phyloP scores from a whole-genome alignment of 192 early-diverging fungal genomes.

The Rhizoclosmatium globosum region DNA sequence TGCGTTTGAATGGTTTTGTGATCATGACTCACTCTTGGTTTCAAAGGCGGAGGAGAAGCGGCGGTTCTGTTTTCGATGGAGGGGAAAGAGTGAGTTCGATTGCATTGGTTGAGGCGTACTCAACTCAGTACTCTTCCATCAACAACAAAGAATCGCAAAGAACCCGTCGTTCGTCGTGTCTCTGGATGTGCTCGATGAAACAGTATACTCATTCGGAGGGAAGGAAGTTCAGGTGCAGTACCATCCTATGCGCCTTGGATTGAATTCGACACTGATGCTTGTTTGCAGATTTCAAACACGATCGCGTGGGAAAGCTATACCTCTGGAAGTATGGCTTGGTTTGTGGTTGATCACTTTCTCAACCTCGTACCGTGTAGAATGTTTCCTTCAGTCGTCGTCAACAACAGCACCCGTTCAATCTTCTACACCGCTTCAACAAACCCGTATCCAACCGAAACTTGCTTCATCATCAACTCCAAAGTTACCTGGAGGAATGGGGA shows the following conservation, averaged over 20 bases:
- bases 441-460: background rate
- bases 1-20: too few relatives aligned
- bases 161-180: background rate
- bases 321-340: conserved; percentile 5
- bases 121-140: too few relatives aligned
- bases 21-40: too few relatives aligned
- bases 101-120: background rate
- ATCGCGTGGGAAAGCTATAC: conserved; percentile 16
- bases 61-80: background rate
- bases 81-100: conserved; percentile 11
- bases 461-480: background rate
- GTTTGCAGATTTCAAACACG: conserved; percentile 10
- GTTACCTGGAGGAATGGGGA: conserved; percentile 2
- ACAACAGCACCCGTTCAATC: background rate
- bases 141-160: conserved; percentile 18
- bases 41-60: too few relatives aligned
- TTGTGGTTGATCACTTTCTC: background rate
- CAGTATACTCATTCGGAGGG: conserved; percentile 18
- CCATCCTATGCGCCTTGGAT: background rate
- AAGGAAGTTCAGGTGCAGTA: conserved; percentile 21
- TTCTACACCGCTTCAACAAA: background rate
- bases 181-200: conserved; percentile 2
- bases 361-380: too few relatives aligned
- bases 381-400: background rate
- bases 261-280: background rate